Base-by-base conservation (phyloP, 2,329 filamentous ascomycete species). In the Trichoderma koningii region DNA sequence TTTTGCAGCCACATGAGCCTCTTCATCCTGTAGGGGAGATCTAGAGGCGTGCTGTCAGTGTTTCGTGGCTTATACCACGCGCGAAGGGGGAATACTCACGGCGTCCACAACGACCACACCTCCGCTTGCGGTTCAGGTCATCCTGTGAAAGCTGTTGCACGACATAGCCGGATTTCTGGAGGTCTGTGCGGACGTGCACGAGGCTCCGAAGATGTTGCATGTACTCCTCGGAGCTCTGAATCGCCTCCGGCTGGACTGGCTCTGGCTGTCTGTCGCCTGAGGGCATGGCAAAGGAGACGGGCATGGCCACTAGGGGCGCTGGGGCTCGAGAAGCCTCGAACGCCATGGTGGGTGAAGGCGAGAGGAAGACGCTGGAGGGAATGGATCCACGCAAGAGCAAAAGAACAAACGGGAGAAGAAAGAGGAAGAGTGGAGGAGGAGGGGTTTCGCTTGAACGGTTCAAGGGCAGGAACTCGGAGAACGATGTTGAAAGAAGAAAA, bases 61-160 rank as follows among this genome's bases (percentile, higher is more conserved):
- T 34, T 23, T 23, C 21, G 2, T 14, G 3, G 14, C 9, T 19
- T 15, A 12, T 3, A 28, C 3, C 30, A n/a, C 10, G 19, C 5
- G 6, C 0, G 5, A 7, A 7, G 6, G 10, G 4, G 26, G 10
- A 30, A 6, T 15, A 62, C 65, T 68, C 52, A 74, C 73, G 66
- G 52, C 72, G 70, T 44, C 56, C 59, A 62, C 75, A 77, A 23
- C 65, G 67, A 21, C 53, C 62, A 65, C 75, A 77, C 21, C 74
- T 71, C 51, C 68, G 71, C 69, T 76, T 77, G n/a, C 69, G 70
- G 7, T 74, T 68, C 3, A 77, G 57, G 14, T 76, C 74, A 0
- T 63, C 53, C 19, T 42, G 21, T 3, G 70, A 68, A 7, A 76
- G 68, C 55, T 72, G 71, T 2, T 55, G 44, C 10, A 75, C 41